These are phyloP conservation scores for Amanita brunnescens DNA, from an alignment of 768 basidiomycete genomes.

Conservation along the genomic window DNA sequence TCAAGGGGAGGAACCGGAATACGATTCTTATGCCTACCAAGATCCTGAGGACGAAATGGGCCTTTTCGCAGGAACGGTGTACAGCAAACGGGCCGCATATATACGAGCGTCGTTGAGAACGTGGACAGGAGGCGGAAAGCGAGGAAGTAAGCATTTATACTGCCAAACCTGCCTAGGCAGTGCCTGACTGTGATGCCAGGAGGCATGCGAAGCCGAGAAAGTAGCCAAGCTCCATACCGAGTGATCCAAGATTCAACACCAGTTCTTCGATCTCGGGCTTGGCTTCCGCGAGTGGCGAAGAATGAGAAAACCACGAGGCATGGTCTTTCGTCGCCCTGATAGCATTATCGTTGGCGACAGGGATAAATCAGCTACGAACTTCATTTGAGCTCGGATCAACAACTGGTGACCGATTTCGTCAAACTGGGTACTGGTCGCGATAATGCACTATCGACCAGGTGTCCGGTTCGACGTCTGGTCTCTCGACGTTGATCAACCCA, in stretches of 20 bases:
- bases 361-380: conserved; percentile 66
- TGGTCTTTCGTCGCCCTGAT: conserved; percentile 83
- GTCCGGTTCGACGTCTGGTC: conserved; percentile 54
- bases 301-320: conserved; percentile 92
- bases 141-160: conserved; percentile 55
- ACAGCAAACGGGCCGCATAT: conserved; percentile 95
- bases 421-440: conserved; percentile 97
- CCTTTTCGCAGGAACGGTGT: conserved; percentile 90
- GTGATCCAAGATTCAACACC: conserved; percentile 90
- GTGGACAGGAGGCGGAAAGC: conserved; percentile 83
- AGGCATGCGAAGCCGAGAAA: conserved; percentile 68
- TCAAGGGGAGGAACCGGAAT: conserved; percentile 82
- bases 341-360: conserved; percentile 86
- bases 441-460: conserved; percentile 90
- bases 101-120: conserved; percentile 81
- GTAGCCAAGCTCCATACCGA: conserved; percentile 73
- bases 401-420: conserved; percentile 89
- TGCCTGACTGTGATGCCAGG: conserved; percentile 34
- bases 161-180: conserved; percentile 33
- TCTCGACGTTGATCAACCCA: conserved; percentile 90
- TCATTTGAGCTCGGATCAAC: conserved; percentile 65
- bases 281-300: conserved; percentile 77
- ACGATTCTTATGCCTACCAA: conserved; percentile 87
- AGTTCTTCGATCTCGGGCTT: conserved; percentile 93
- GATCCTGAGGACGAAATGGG: conserved; percentile 98